Conservation (phyloP, 805 yeast genomes). For the Barnettozyma vustinii region DNA sequence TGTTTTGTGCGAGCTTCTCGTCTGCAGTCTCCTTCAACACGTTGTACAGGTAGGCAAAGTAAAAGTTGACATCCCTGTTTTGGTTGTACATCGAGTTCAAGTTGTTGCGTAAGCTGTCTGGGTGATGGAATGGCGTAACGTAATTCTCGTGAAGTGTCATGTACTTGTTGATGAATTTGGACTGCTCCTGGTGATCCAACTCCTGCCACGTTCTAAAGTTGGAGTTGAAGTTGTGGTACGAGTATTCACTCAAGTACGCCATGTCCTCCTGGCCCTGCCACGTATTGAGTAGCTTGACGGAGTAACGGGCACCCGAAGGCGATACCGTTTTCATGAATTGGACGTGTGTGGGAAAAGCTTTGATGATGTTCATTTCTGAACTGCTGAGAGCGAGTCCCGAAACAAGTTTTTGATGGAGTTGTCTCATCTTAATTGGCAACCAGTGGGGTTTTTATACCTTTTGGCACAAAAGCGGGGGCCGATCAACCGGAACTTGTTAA, state of each 20-base stretch:
- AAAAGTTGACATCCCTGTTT: slow-evolving; percentile 12
- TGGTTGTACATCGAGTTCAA: slow-evolving; percentile 9
- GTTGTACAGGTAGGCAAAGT: slow-evolving; percentile 10
- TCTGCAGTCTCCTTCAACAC: slow-evolving; percentile 11
- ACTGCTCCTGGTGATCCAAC: slow-evolving; percentile 8
- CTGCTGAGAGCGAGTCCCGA: background rate
- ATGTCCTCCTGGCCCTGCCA: slow-evolving; percentile 4
- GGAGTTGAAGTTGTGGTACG: slow-evolving; percentile 10
- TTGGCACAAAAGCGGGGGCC: slow-evolving; percentile 1
- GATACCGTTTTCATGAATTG: slow-evolving; percentile 8
- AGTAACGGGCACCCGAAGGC: slow-evolving; percentile 4
- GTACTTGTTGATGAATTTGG: slow-evolving; percentile 9
- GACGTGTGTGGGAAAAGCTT: slow-evolving; percentile 8
- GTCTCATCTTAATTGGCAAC: too few relatives aligned
- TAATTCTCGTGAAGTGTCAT: slow-evolving; percentile 6
- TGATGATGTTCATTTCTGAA: slow-evolving; percentile 8
- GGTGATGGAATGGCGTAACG: slow-evolving; percentile 6
- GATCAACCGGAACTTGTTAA: background rate
- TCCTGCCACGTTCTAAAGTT: slow-evolving; percentile 12
- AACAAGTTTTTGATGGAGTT: too few relatives aligned
- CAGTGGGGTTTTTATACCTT: background rate
- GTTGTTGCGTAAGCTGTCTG: slow-evolving; percentile 3
- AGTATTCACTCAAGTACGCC: slow-evolving; percentile 11
- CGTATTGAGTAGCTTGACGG: slow-evolving; percentile 5
- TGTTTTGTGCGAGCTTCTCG: background rate